Evolutionary conservation across 305 asterid genomes (phyloP), one percentile per base, ranked within the genome.

Genomic region (Plantago coronopus): DNA sequence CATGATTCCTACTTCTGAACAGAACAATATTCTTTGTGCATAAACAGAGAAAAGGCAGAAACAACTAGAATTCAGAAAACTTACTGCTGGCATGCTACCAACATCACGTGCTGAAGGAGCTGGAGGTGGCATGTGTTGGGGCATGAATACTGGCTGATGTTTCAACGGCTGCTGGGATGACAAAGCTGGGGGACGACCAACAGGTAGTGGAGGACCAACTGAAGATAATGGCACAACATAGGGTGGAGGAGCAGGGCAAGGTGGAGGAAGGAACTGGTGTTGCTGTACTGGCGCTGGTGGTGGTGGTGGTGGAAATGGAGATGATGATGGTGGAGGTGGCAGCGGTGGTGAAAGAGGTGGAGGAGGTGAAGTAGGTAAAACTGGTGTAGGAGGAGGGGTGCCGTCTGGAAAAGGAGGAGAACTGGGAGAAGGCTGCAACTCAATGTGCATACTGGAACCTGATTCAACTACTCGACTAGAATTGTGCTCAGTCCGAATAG

Each of bases 341-440:
- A 84, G 85, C 63, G 84, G 87, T 42, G 84, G 86, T 57, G 98
- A 83, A 48, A 84, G 65, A 57, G 97, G 97, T 61, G 87, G 88
- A 71, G 83, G 89, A 43, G 86, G 86, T 57, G 98, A 84, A 57
- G 86, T 66, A 59, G 98, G 98, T 61, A 89, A 74, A 64, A 89
- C 91, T 58, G 98, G 98, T 55, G 89, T 86, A 44, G 50, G 63
- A 64, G 98, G 96, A 51, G 97, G 97, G 70, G 98, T 78, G 48
- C 79, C 83, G 60, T 65, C 76, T 50, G 98, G 98, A 75, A 84
- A 63, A 7, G 97, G 97, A 18, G 98, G 98, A 76, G 96, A 82
- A 59, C 80, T 87, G 25, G 83, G 91, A 45, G 86, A 80, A 67
- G 82, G 83, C 54, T 72, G 76, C 74, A 65, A 74, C 56, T 78